Base-by-base conservation (phyloP, 2,329 filamentous ascomycete species). In the Aspergillus brasiliensis region DNA sequence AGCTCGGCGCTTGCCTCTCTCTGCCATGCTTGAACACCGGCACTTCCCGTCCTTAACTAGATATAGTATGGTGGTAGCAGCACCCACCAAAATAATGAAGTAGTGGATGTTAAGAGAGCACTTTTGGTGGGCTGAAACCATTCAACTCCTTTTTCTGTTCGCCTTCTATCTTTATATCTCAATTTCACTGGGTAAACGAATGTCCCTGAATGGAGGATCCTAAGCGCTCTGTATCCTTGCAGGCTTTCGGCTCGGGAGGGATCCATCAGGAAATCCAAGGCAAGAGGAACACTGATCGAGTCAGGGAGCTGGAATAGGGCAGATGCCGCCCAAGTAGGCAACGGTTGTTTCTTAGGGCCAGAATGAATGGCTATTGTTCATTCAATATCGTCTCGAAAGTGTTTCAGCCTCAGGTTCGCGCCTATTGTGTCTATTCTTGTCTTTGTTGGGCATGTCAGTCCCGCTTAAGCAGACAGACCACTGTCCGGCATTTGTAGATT, bases 391-490 rank as follows among this genome's bases (percentile, higher is more conserved):
- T 55, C 40, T 59, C 62, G 51, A 57, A 27, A 49, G 19, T 57
- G 66, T 71, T 69, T 70, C 67, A 69, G 55, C 34, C 19, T 23
- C 44, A 37, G 13, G 28, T 54, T 59, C 55, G 42, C 57, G 59
- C 40, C 56, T 57, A 65, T 61, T 63, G 55, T 59, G 48, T 53
- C 55, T 53, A 66, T 66, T 67, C 58, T 65, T 57, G 58, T 52
- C 54, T 64, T 64, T 64, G 59, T 59, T 54, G 21, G 46, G 46
- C 40, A 25, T 51, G 49, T 47, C 34, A 55, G 62, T 57, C 53
- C 10, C 15, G 51, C 51, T 34, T 11, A 8, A 38, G 13, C 25
- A 23, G 17, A 25, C 25, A 23, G 17, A 25, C 10, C 10, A 10
- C 27, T 17, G 17, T 31, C 49, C 19, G 17, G 25, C 34, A 21